Evolutionary conservation across 2,329 filamentous ascomycete species (phyloP), one percentile per base, ranked within the genome.

Genomic region (Ustulina deusta): DNA sequence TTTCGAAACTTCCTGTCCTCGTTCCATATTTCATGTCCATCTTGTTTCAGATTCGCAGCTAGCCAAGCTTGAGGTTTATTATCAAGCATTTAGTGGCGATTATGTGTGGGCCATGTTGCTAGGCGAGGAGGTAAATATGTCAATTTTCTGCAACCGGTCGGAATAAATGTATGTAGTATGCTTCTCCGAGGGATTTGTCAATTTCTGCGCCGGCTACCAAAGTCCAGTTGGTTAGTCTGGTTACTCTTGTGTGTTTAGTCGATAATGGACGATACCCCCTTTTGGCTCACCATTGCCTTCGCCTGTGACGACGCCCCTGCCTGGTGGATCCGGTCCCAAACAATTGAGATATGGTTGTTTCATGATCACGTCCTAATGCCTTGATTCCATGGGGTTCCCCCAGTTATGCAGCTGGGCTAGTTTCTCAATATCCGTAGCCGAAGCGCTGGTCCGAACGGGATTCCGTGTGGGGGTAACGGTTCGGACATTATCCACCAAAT

Each of bases 211-310:
- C 49, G 40, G 40, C 46, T 22, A 36, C 42, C 34, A 20, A 46
- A 51, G 38, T 27, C 32, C 57, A 42, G 61, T 61, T 52, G 36
- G 54, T 22, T 59, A 40, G 44, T 34, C 27, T 42, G 20, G 46
- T 51, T 67, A 32, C 20, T 60, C 52, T 55, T 57, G 29, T 60
- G 34, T 61, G 17, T 58, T 57, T 64, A 58, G 63, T 70, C 52
- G 52, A 68, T 66, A 68, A 66, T 71, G 59, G 65, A 71, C 68
- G 69, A 71, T 71, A 70, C 69, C 69, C 69, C 61, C 58, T 65
- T 65, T 61, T 63, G 27, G 32, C 61, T 55, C 48, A 46, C 25
- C 32, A 36, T 29, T 52, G 20, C 36, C 27, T 62, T 38, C 38
- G 6, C 51, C 22, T 51, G 44, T 36, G 55, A 48, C 48, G 32